Percentiles rank a stretch among this genome's conserved stretches.
Evolutionary conservation across 2,329 filamentous ascomycete genomes (phyloP).

Genomic region (Albophoma yamanashiensis): DNA sequence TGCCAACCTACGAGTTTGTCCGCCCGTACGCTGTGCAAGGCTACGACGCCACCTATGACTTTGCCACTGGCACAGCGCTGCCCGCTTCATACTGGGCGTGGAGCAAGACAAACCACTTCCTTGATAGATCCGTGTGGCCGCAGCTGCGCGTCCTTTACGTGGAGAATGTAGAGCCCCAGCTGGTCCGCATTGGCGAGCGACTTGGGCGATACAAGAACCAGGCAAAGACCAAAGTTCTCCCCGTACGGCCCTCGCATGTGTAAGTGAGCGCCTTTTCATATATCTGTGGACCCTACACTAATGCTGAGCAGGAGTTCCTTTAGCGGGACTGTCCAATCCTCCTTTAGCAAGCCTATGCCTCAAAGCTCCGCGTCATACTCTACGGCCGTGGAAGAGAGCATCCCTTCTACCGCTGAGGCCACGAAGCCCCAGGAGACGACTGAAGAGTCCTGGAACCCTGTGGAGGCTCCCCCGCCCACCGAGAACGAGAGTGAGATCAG

Average conservation of each 20-base stretch:
- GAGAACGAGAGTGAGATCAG: constrained; percentile 42
- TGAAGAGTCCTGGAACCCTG: constrained; percentile 18
- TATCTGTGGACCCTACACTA: not conserved
- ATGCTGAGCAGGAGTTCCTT: not conserved
- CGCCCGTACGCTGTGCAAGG: constrained; percentile 62
- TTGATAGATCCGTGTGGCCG: constrained; percentile 72
- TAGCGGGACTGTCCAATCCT: constrained; percentile 18
- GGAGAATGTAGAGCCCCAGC: constrained; percentile 90
- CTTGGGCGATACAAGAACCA: constrained; percentile 60
- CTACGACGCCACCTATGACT: constrained; percentile 55
- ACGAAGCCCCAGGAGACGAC: constrained; percentile 8
- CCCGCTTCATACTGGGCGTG: constrained; percentile 64
- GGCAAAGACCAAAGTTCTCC: constrained; percentile 18
- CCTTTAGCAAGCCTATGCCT: constrained; percentile 22
- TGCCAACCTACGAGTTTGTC: constrained; percentile 66
- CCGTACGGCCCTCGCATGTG: constrained; percentile 2
- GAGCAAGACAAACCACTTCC: constrained; percentile 57
- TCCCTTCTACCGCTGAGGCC: constrained; percentile 15
- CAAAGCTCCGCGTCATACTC: constrained; percentile 23
- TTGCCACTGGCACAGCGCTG: constrained; percentile 58
- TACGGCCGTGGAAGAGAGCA: constrained; percentile 6
- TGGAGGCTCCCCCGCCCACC: constrained; percentile 33
- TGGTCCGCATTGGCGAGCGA: constrained; percentile 83
- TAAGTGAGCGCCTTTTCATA: not conserved
- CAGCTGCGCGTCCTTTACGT: constrained; percentile 70